Evolutionary conservation across 257 asterid species (phyloP), one percentile per base, ranked within the genome.

Genomic region (Anisodus tanguticus): DNA sequence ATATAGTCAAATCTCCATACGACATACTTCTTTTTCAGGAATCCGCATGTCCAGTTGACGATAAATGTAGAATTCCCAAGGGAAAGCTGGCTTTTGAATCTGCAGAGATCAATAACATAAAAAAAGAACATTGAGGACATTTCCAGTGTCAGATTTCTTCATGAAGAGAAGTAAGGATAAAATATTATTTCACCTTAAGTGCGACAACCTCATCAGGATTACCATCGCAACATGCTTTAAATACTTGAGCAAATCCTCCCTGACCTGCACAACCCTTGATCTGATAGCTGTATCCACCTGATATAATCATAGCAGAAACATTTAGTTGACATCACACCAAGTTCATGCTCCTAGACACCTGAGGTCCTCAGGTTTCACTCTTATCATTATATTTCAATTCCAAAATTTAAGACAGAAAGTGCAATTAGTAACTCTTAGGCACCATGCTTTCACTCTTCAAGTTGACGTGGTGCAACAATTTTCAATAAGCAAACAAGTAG

Each of bases 1-100:
- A 80, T n/a, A 74, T 80, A 69, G 35, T 80, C 69, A 51, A 69
- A 68, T 60, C 70, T 67, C 54, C 77, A 84, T 12, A 35, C 86
- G 41, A 63, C 68, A 74, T 89, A 96, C 99, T 87, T 95, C 97
- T 71, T 88, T 87, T 85, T 87, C 89, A 83, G 97, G 93, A 85
- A 97, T 97, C 78, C 98, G 93, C 64, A 82, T 16, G 78, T 97
- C 98, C 72, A 97, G 95, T 83, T 93, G 99, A 62, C 99, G 98
- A 86, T 95, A 97, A 90, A 97, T 89, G 89, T 95, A 93, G 88
- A 97, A 97, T 82, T 97, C 99, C 99, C 98, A 97, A 49, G 99
- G 99, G 87, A 97, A 97, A 58, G 99, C 95, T n/a, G 99, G 99
- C 89, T 93, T 97, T 90, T 97, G 98, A 82, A 97, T 89, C 99